Conservation (phyloP, 192 early-diverging fungal genomes). For the Coemansia sp. region DNA sequence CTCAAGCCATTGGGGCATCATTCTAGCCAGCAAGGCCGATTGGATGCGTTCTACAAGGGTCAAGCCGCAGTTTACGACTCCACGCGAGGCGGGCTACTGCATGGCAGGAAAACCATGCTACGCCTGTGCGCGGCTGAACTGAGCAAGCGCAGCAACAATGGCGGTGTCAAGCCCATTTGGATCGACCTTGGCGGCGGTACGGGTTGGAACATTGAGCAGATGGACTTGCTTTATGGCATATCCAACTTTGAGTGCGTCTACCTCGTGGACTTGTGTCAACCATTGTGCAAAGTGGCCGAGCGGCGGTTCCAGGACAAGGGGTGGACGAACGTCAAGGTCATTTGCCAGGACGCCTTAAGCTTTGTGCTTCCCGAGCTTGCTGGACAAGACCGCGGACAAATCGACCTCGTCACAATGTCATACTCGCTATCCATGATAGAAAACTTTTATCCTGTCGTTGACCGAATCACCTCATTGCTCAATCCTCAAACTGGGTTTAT, state of each 20-base stretch:
- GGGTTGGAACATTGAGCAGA: slow-evolving; percentile 73
- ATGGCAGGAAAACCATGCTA: slow-evolving; percentile 79
- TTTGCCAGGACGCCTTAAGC: slow-evolving; percentile 76
- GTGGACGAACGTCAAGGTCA: slow-evolving; percentile 77
- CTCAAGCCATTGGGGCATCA: slow-evolving; percentile 67
- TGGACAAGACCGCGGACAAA: slow-evolving; percentile 37
- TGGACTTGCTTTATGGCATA: slow-evolving; percentile 75
- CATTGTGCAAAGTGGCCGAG: slow-evolving; percentile 75
- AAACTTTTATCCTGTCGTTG: slow-evolving; percentile 65
- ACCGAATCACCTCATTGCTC: slow-evolving; percentile 63
- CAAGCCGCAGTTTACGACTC: slow-evolving; percentile 81
- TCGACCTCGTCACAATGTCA: slow-evolving; percentile 81
- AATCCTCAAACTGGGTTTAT: slow-evolving; percentile 63
- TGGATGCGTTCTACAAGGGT: slow-evolving; percentile 80
- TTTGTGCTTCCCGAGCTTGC: slow-evolving; percentile 64
- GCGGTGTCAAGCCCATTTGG: slow-evolving; percentile 53
- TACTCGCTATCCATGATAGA: slow-evolving; percentile 93
- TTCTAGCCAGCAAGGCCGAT: slow-evolving; percentile 66
- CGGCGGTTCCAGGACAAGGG: slow-evolving; percentile 72
- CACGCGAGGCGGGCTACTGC: slow-evolving; percentile 68
- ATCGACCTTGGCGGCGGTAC: slow-evolving; percentile 70
- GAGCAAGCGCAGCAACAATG: slow-evolving; percentile 20
- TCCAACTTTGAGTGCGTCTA: slow-evolving; percentile 75
- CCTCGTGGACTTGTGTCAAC: slow-evolving; percentile 80
- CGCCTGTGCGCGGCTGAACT: slow-evolving; percentile 80